Conservation (phyloP, 2,329 filamentous ascomycete species). For the Leptographium flavum region DNA sequence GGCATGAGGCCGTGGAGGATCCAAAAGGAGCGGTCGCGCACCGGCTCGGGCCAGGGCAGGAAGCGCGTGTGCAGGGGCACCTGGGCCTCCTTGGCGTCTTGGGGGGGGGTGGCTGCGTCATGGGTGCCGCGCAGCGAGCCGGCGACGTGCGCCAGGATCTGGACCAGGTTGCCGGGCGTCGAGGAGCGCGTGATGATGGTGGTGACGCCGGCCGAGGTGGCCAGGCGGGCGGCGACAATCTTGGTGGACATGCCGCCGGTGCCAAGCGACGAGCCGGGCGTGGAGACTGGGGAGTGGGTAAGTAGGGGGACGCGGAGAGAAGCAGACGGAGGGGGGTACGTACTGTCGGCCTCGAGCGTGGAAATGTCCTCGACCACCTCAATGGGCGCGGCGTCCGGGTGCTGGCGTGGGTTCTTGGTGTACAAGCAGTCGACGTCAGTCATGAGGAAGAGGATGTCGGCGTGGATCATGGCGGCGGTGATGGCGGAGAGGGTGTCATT, state of each 20-base stretch:
- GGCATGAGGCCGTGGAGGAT: slow-evolving; percentile 82
- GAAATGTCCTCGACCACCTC: slow-evolving; percentile 85
- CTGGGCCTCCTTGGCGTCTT: too few species aligned
- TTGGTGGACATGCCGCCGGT: slow-evolving; percentile 98
- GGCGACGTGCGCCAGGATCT: slow-evolving; percentile 64
- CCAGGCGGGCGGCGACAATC: slow-evolving; percentile 82
- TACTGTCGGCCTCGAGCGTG: slow-evolving; percentile 66
- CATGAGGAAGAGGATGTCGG: slow-evolving; percentile 95
- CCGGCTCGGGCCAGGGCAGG: slow-evolving; percentile 68
- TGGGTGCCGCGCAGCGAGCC: slow-evolving; percentile 10
- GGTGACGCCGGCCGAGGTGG: slow-evolving; percentile 86
- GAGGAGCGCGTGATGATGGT: slow-evolving; percentile 90
- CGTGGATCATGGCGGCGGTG: slow-evolving; percentile 92
- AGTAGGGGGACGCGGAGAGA: not conserved
- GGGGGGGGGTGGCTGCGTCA: slow-evolving; percentile 9
- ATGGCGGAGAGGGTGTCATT: slow-evolving; percentile 97
- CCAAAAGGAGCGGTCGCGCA: slow-evolving; percentile 94
- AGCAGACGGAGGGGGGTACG: slow-evolving; percentile 6
- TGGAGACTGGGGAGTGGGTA: slow-evolving; percentile 48
- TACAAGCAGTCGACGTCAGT: slow-evolving; percentile 97
- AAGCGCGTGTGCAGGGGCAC: slow-evolving; percentile 83
- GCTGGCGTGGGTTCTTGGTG: slow-evolving; percentile 79
- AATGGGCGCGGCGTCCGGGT: slow-evolving; percentile 78
- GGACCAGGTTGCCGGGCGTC: slow-evolving; percentile 81
- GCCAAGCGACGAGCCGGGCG: slow-evolving; percentile 73